Base-by-base conservation (phyloP, 2,329 filamentous ascomycete genomes). In the Helotiales sp. region DNA sequence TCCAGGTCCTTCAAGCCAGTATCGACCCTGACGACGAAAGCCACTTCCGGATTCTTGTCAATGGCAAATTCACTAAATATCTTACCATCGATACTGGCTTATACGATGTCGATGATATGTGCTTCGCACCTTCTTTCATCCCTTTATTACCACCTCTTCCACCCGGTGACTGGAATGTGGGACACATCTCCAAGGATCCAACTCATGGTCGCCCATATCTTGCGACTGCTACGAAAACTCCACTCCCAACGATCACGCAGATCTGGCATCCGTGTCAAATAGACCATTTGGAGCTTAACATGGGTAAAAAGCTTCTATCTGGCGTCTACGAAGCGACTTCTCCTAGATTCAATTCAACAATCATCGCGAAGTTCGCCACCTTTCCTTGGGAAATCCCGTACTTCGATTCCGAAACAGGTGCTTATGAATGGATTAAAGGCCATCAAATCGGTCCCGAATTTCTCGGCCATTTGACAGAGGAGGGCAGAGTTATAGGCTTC, bases 381-480 rank as follows among this genome's bases (percentile, higher is more conserved):
- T 46, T 17, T 17, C 40, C 40, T 7, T 46, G 40, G 19, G 40
- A 46, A 22, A 46, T 46, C 40, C 34, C 51, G 4, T 46, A 33
- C 24, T 25, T 53, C 22, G 38, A 53, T 9, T 22, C 27, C 24
- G 51, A 53, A 29, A 53, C 51, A 24, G 27, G 25, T 29, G 34
- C 51, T 15, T 53, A 53, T 24, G 33, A 53, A 44, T 33, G 51
- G 7, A 31, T 53, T 13, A 27, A 44, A 30, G 51, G 25, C 13
- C 34, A 40, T 29, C 33, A 40, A 30, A 46, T 53, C 24, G 34
- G 38, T 33, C 51, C 51, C 15, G 27, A 31, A 24, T 53, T 53
- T 44, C 51, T 53, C 36, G 51, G 51, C 51, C 38, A 53, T 31
- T 40, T 53, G 5, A 53, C 34, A n/a, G 36, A 53, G 36, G 34